A percentile compares a stretch with the other conserved stretches of the same genome.
Conservation (phyloP, 768 basidiomycete genomes). For the Fistulinella prunicolor region DNA sequence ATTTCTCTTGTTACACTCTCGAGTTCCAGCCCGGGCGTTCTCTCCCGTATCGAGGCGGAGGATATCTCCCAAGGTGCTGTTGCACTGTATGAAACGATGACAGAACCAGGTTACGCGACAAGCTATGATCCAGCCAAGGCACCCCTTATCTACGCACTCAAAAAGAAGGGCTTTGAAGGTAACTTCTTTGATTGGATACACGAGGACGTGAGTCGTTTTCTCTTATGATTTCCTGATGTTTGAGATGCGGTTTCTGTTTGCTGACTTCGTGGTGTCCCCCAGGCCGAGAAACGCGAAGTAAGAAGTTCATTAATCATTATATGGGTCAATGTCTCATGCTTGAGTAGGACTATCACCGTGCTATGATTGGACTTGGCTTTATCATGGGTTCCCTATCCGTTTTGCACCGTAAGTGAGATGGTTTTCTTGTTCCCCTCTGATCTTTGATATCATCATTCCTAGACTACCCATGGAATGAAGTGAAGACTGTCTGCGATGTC, state of each 20-base stretch:
- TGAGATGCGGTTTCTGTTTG: background rate
- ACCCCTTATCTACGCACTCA: slow-evolving; percentile 20
- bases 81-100: slow-evolving; percentile 24
- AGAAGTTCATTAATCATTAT: background rate
- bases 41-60: slow-evolving; percentile 6
- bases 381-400: slow-evolving; percentile 25
- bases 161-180: slow-evolving; percentile 13
- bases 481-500: slow-evolving; percentile 27
- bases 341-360: slow-evolving; percentile 20
- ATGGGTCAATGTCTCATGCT: slow-evolving; percentile 1
- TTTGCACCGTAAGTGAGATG: slow-evolving; percentile 18
- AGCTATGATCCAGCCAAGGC: slow-evolving; percentile 23
- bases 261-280: background rate
- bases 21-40: slow-evolving; percentile 6
- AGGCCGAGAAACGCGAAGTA: slow-evolving; percentile 19
- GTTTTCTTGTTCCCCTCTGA: background rate
- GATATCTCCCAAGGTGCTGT: slow-evolving; percentile 14
- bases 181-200: slow-evolving; percentile 24
- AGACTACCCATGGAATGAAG: slow-evolving; percentile 28
- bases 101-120: slow-evolving; percentile 22
- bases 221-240: background rate
- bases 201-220: slow-evolving; percentile 15
- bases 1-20: slow-evolving; percentile 28
- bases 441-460: background rate
- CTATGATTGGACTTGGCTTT: slow-evolving; percentile 20